phyloP scores from a whole-genome alignment of 768 basidiomycete species.

The Albatrellus ellisii region DNA sequence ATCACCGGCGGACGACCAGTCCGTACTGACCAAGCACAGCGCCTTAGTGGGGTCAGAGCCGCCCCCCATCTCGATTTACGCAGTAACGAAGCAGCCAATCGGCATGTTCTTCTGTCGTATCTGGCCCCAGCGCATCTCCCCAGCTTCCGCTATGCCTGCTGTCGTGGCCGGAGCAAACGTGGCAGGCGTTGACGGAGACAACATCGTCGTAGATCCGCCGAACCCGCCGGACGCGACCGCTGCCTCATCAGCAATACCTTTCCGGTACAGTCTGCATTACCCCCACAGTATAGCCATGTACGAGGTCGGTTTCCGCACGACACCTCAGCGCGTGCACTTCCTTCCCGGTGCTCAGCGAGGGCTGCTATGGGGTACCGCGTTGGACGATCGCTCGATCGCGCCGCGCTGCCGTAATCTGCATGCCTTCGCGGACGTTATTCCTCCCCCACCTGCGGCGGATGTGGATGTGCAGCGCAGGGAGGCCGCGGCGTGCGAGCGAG shows the following conservation, averaged over 20 bases:
- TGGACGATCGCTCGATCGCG: conserved; percentile 5
- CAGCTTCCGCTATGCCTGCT: not conserved
- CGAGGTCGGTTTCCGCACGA: not conserved
- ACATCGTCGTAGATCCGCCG: not conserved
- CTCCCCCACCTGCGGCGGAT: conserved; percentile 3
- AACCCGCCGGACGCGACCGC: not conserved
- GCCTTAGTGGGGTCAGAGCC: not conserved
- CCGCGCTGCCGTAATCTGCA: conserved; percentile 9
- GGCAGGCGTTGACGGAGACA: not conserved
- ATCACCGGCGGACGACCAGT: not conserved
- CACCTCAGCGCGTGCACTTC: conserved; percentile 3
- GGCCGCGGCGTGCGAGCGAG: conserved; percentile 11
- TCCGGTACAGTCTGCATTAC: no score
- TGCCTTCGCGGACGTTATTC: conserved; percentile 9
- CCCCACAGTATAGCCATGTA: no score
- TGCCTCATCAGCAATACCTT: no score
- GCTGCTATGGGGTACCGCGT: conserved; percentile 6
- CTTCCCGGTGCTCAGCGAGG: conserved; percentile 8
- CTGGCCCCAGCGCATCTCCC: not conserved
- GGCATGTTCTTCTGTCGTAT: not conserved
- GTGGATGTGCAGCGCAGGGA: conserved; percentile 7
- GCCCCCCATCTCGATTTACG: not conserved
- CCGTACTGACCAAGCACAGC: not conserved
- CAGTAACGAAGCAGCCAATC: not conserved
- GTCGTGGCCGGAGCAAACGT: not conserved